Percentiles rank a stretch among this genome's conserved stretches.
These are phyloP conservation scores for Rhizopogon vesiculosus DNA, from an alignment of 768 basidiomycete species.

Conservation along the genomic window DNA sequence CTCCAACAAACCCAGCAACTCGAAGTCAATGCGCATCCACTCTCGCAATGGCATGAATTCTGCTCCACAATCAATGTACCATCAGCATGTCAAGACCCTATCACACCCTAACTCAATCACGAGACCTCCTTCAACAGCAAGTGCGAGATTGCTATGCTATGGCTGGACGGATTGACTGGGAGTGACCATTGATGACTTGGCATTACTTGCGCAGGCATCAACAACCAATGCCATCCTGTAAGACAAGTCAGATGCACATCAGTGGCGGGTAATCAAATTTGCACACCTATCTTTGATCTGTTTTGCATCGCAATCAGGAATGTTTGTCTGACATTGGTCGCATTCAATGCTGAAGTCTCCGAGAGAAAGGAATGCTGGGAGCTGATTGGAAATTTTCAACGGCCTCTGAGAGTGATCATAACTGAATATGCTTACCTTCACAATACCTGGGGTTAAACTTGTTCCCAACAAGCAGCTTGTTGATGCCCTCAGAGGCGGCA, in stretches of 20 bases:
- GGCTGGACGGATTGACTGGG: constrained; percentile 82
- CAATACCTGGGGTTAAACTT: constrained; percentile 97
- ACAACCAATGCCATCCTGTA: constrained; percentile 77
- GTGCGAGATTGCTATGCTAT: constrained; percentile 51
- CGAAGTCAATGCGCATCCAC: no score
- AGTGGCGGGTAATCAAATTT: background rate
- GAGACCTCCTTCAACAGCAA: constrained; percentile 62
- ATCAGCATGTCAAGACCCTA: constrained; percentile 8
- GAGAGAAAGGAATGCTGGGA: constrained; percentile 87
- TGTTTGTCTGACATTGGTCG: constrained; percentile 97
- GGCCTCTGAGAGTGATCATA: background rate
- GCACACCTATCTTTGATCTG: constrained; percentile 87
- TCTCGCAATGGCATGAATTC: no score
- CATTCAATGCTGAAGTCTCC: constrained; percentile 98
- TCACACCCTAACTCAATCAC: constrained; percentile 11
- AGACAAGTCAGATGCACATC: background rate
- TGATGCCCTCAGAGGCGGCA: constrained; percentile 90
- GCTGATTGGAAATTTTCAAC: constrained; percentile 88
- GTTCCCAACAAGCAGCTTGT: constrained; percentile 98
- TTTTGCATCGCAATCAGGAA: constrained; percentile 96
- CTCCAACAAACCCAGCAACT: no score
- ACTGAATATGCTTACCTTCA: constrained; percentile 53
- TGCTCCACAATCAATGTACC: no score
- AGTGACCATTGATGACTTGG: constrained; percentile 80
- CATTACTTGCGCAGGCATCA: constrained; percentile 64